These are phyloP conservation scores for Lippia alba DNA, from an alignment of 305 asterid species.

Conservation along the genomic window DNA sequence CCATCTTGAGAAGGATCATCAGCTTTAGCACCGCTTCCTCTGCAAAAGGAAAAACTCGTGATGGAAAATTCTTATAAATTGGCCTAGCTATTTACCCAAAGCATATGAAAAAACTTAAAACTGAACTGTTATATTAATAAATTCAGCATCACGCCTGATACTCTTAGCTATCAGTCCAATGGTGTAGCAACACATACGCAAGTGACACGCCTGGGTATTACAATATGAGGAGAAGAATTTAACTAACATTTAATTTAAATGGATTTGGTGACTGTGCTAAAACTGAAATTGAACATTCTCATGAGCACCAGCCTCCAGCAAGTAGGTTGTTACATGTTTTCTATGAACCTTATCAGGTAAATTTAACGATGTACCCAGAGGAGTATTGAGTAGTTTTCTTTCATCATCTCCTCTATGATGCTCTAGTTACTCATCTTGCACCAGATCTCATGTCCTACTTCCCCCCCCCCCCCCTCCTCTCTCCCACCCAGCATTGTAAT, in stretches of 20 bases:
- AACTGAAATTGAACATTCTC: background rate
- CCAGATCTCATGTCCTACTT: conserved; percentile 14
- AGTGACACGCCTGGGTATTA: conserved; percentile 13
- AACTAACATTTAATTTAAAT: conserved; percentile 18
- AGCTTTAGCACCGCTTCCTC: conserved; percentile 73
- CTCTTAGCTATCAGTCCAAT: background rate
- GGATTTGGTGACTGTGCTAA: conserved; percentile 12
- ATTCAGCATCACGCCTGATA: conserved; percentile 20
- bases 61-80: background rate
- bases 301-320: conserved; percentile 18
- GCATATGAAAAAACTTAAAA: background rate
- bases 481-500: too few species aligned
- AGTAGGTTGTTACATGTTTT: background rate
- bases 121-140: conserved; percentile 12
- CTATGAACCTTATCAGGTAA: background rate
- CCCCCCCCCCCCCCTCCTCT: too few species aligned
- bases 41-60: conserved; percentile 39
- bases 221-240: background rate
- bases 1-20: conserved; percentile 85
- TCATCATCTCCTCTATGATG: background rate
- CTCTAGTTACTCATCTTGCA: conserved; percentile 16
- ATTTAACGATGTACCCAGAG: background rate
- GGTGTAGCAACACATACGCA: conserved; percentile 3
- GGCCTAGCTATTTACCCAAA: conserved; percentile 1
- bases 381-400: conserved; percentile 4